phyloP scores from a whole-genome alignment of 352 stramenopile species.

The Pythium guiyangense region DNA sequence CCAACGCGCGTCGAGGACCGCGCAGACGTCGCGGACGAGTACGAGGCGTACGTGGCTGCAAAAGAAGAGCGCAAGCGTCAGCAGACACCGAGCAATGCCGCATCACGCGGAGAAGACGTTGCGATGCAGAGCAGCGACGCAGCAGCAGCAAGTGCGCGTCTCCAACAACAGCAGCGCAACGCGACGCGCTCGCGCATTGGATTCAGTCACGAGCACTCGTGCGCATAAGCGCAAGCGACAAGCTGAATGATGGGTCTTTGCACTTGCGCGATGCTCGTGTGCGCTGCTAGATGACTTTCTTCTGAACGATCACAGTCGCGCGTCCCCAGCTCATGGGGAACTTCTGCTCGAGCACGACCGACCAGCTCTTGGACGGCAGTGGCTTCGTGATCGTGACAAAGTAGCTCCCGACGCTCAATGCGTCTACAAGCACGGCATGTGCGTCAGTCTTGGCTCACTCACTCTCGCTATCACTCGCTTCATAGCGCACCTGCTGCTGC shows the following conservation, averaged over 20 bases:
- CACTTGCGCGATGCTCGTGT: too few relatives aligned
- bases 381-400: constrained; percentile 62
- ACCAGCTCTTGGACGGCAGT: constrained; percentile 47
- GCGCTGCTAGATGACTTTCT: constrained; percentile 20
- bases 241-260: too few relatives aligned
- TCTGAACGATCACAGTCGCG: constrained; percentile 59
- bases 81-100: background rate
- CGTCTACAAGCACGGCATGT: constrained; percentile 17
- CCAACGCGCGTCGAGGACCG: constrained; percentile 64
- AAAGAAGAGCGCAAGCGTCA: constrained; percentile 29
- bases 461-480: background rate
- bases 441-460: background rate
- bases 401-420: constrained; percentile 41
- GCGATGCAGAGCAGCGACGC: background rate
- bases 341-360: constrained; percentile 54
- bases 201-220: constrained; percentile 19
- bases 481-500: constrained; percentile 4
- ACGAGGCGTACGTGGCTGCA: constrained; percentile 54
- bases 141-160: constrained; percentile 5
- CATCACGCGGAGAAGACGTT: constrained; percentile 4
- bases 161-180: constrained; percentile 21
- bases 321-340: constrained; percentile 65
- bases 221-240: too few relatives aligned
- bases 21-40: constrained; percentile 67
- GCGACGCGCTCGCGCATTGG: constrained; percentile 30